Evolutionary conservation across 768 basidiomycete species (phyloP).

Genomic region (Goffeauzyma gilvescens): DNA sequence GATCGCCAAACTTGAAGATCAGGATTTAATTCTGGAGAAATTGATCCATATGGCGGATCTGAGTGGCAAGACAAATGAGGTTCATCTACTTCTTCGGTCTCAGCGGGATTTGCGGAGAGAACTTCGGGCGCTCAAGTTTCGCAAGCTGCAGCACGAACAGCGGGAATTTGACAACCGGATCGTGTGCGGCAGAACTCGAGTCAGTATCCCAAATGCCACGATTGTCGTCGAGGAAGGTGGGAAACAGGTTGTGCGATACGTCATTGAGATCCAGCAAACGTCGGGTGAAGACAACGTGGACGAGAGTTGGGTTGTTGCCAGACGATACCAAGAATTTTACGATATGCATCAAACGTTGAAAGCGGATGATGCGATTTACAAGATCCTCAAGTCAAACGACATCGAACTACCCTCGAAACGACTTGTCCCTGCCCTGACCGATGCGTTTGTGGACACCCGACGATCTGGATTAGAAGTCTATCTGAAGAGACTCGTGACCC

Average conservation of each 20-base stretch:
- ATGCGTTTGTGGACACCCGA: conserved; percentile 69
- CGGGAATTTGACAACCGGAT: conserved; percentile 82
- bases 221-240: conserved; percentile 53
- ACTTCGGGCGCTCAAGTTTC: conserved; percentile 64
- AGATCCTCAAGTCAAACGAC: conserved; percentile 36
- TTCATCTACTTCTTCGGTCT: conserved; percentile 61
- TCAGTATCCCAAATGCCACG: conserved; percentile 68
- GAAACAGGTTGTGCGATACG: conserved; percentile 76
- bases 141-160: conserved; percentile 79
- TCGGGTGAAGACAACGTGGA: conserved; percentile 49
- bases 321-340: conserved; percentile 87
- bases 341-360: conserved; percentile 68
- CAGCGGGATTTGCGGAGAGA: conserved; percentile 65
- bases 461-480: conserved; percentile 68
- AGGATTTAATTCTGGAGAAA: conserved; percentile 64
- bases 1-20: conserved; percentile 54
- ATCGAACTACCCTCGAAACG: conserved; percentile 86
- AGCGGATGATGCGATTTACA: conserved; percentile 38
- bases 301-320: conserved; percentile 80
- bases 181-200: conserved; percentile 59
- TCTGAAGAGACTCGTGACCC: conserved; percentile 55
- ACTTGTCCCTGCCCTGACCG: conserved; percentile 69
- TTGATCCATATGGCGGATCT: conserved; percentile 88
- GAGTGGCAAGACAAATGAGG: conserved; percentile 71
- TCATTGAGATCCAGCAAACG: conserved; percentile 77